phyloP scores from a whole-genome alignment of 306 rosid genomes.

The Gleditsia sinensis region DNA sequence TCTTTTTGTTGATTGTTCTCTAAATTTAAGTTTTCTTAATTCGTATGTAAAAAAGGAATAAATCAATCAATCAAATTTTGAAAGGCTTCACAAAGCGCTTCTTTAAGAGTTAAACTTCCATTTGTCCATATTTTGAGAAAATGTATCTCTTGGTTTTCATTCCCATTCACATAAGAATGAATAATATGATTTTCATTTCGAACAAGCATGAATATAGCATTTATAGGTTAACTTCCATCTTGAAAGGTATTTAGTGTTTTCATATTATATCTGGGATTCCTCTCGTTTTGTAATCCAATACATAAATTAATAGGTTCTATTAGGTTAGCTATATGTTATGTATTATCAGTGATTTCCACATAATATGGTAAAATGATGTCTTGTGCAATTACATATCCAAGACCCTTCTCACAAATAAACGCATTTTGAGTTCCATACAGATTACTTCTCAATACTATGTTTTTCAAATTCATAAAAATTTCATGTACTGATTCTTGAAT shows the following conservation, averaged over 20 bases:
- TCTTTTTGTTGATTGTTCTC: too few relatives aligned
- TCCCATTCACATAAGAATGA: neutral
- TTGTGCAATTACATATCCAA: too few relatives aligned
- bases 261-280: neutral
- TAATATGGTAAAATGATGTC: too few relatives aligned
- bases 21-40: too few relatives aligned
- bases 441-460: too few relatives aligned
- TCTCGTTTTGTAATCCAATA: slow-evolving; percentile 6
- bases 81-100: neutral
- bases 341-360: too few relatives aligned
- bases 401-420: too few relatives aligned
- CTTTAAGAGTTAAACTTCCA: neutral
- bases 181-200: slow-evolving; percentile 5
- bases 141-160: neutral
- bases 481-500: too few relatives aligned
- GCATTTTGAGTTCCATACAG: too few relatives aligned
- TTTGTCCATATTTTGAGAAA: neutral
- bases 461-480: too few relatives aligned
- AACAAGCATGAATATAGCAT: slow-evolving; percentile 9
- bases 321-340: slow-evolving; percentile 9
- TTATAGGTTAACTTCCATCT: slow-evolving; percentile 11
- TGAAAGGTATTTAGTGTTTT: neutral
- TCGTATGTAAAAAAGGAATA: neutral
- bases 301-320: neutral
- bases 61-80: neutral